phyloP scores from a whole-genome alignment of 75 land plant genomes.

The Chamaecyparis obtusa region DNA sequence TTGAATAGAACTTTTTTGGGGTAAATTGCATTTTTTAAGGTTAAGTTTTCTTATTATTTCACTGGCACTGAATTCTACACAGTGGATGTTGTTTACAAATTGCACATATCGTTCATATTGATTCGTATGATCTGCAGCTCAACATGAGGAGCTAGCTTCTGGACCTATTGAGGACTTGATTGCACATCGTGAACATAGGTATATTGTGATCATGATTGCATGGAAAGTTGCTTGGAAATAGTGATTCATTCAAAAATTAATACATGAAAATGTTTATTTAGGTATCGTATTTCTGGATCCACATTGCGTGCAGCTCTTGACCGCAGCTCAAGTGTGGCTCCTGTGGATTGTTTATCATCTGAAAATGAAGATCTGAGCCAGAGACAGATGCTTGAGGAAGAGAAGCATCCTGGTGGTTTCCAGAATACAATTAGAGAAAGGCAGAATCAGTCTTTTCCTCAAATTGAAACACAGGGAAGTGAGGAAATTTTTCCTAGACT shows the following conservation, averaged over 20 bases:
- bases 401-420: slow-evolving; percentile 4
- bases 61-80: not conserved
- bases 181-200: slow-evolving; percentile 99
- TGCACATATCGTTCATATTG: not conserved
- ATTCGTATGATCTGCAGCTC: not conserved
- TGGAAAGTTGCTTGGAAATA: not conserved
- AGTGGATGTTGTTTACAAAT: slow-evolving; percentile 1
- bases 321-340: slow-evolving; percentile 51
- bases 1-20: not conserved
- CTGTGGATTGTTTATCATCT: slow-evolving; percentile 36
- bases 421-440: not conserved
- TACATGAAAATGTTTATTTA: slow-evolving; percentile 22
- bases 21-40: not conserved
- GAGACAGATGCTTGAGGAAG: slow-evolving; percentile 14
- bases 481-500: not conserved
- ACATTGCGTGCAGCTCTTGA: slow-evolving; percentile 94
- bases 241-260: not conserved
- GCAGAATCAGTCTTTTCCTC: not conserved
- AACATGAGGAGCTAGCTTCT: slow-evolving; percentile 91
- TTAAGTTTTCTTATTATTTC: not conserved
- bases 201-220: not conserved
- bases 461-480: slow-evolving; percentile 7
- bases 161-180: slow-evolving; percentile 98
- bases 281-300: slow-evolving; percentile 98
- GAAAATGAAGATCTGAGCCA: slow-evolving; percentile 15